Conservation (phyloP, 257 asterid species). For the Scutellaria baicalensis region DNA sequence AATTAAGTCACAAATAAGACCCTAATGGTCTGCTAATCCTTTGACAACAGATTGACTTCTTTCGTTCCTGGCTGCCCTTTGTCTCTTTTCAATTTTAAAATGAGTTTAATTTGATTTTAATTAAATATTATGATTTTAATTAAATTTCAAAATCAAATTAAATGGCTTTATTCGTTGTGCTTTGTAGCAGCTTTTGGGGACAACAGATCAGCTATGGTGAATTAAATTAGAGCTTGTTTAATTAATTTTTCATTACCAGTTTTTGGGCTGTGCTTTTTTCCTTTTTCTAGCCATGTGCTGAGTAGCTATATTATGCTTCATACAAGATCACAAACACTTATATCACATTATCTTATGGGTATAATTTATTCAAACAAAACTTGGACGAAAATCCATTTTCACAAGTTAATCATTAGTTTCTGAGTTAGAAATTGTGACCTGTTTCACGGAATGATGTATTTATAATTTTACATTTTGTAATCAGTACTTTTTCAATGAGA, state of each 20-base stretch:
- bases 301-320: slow-evolving; percentile 21
- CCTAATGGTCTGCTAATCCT: slow-evolving; percentile 34
- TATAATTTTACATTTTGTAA: too few relatives aligned
- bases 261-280: not conserved
- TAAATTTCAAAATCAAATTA: not conserved
- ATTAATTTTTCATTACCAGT: slow-evolving; percentile 8
- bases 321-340: too few relatives aligned
- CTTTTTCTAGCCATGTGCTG: slow-evolving; percentile 33
- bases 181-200: slow-evolving; percentile 46
- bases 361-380: too few relatives aligned
- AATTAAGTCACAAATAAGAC: slow-evolving; percentile 19
- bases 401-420: too few relatives aligned
- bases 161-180: slow-evolving; percentile 33
- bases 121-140: not conserved
- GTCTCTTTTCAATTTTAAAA: not conserved
- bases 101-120: not conserved
- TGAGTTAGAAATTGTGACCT: too few relatives aligned
- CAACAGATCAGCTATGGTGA: slow-evolving; percentile 24
- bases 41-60: slow-evolving; percentile 17
- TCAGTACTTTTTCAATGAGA: too few relatives aligned
- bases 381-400: too few relatives aligned
- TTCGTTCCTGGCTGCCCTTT: slow-evolving; percentile 13
- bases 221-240: slow-evolving; percentile 5
- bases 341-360: too few relatives aligned
- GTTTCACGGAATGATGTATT: too few relatives aligned